Evolutionary conservation across 2,329 filamentous ascomycete genomes (phyloP), one percentile per base, ranked within the genome.

Genomic region (Berkeleyomyces rouxiae): DNA sequence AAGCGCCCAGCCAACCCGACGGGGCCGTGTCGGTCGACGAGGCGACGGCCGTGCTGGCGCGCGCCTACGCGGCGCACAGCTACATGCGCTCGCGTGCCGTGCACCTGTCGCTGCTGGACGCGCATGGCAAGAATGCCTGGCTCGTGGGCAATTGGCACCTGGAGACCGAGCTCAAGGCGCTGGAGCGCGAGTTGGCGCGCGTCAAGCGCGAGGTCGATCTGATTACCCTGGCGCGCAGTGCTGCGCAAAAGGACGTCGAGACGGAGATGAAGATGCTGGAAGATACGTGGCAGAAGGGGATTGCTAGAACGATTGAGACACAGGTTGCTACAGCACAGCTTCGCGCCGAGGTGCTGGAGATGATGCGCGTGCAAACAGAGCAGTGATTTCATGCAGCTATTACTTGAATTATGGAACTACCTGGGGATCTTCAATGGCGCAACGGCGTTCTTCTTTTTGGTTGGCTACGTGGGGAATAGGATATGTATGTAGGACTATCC

Each of bases 111-210:
- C 78, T 96, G n/a, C 81, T 96, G 23, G 88, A 93, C 69, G 79
- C 79, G 59, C 85, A 85, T 72, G 93, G 92, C 67, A 89, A 89
- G 74, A 96, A 96, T 72, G 86, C 89, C 7, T 97, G 93, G 92
- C 78, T 99, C 62, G 80, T 95, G 7, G 83, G 83, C 4, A 99
- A 99, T 73, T 82, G 85, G 68, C 83, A 88, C 67, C 73, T 90
- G 23, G 92, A 96, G 74, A 82, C 82, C 51, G 80, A 89, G 49
- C 73, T 95, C 60, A 79, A 79, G 59, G 72, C 72, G 10, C 70
- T 95, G 36, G 92, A 97, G 77, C 77, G 78, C 53, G 90, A 96
- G 69, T 77, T 97, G 59, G 84, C 83, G 11, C 79, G 77, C 46
- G 75, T 81, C 23, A 85, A 84, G 71, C 78, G 80, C 64, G 83